phyloP scores from a whole-genome alignment of 2,329 filamentous ascomycete genomes.

The Ophiocordyceps robertsii region DNA sequence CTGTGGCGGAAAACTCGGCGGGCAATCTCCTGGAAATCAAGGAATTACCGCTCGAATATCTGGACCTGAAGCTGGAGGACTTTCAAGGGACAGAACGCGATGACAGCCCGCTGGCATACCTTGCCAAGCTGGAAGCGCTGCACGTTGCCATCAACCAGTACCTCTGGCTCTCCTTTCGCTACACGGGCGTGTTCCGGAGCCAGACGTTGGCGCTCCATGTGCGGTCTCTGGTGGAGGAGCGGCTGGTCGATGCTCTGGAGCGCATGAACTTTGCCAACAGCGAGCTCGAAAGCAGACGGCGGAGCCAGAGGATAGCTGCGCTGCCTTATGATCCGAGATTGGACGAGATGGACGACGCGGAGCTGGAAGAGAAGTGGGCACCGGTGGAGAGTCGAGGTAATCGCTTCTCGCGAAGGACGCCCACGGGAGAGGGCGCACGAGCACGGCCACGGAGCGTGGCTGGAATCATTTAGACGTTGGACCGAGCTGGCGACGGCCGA shows the following conservation, averaged over 20 bases:
- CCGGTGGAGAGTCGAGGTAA: too few species aligned
- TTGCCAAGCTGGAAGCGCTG: constrained; percentile 59
- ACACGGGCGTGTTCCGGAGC: constrained; percentile 64
- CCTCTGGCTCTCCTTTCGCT: constrained; percentile 86
- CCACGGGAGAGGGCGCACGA: too few species aligned
- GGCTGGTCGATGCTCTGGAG: constrained; percentile 39
- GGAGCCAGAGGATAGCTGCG: constrained; percentile 9
- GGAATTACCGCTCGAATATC: constrained; percentile 56
- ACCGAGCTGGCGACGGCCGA: too few species aligned
- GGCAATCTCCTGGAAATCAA: constrained; percentile 61
- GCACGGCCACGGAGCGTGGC: too few species aligned
- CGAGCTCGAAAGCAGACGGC: constrained; percentile 14
- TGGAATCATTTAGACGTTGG: too few species aligned
- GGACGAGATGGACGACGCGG: constrained; percentile 4
- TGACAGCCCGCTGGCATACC: constrained; percentile 35
- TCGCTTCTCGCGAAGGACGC: too few species aligned
- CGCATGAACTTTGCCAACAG: constrained; percentile 36
- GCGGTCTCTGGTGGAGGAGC: constrained; percentile 63
- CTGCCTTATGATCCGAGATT: constrained; percentile 5
- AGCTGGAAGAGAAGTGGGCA: constrained; percentile 3
- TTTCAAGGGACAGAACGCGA: constrained; percentile 4
- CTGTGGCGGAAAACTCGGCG: constrained; percentile 52
- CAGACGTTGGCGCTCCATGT: constrained; percentile 66
- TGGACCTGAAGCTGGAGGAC: constrained; percentile 47
- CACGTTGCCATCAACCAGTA: constrained; percentile 79